Conservation (phyloP, 257 asterid species). For the Solanum bulbocastanum region DNA sequence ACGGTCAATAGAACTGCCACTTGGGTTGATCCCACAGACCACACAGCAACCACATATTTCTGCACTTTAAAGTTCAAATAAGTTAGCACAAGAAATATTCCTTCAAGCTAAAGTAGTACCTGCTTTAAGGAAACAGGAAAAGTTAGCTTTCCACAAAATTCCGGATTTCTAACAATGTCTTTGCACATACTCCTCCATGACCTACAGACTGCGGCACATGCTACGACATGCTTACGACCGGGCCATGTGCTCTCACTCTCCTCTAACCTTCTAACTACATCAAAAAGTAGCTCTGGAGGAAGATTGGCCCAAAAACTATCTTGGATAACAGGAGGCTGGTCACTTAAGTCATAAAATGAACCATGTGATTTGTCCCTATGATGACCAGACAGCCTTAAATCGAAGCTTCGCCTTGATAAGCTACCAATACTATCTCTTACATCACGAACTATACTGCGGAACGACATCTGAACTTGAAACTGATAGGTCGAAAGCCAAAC, state of each 20-base stretch:
- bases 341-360: constrained; percentile 51
- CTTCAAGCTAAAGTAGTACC: constrained; percentile 24
- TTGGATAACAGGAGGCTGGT: constrained; percentile 56
- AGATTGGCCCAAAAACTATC: constrained; percentile 85
- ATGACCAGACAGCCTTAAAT: constrained; percentile 58
- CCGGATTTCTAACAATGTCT: constrained; percentile 76
- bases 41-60: not conserved
- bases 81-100: not conserved
- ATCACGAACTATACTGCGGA: constrained; percentile 85
- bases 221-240: constrained; percentile 73
- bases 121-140: constrained; percentile 90
- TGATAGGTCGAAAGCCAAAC: not conserved
- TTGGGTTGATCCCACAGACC: not conserved
- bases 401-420: constrained; percentile 73
- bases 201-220: constrained; percentile 83
- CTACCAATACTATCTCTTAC: constrained; percentile 85
- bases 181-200: constrained; percentile 88
- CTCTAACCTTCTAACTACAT: constrained; percentile 77
- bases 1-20: not conserved
- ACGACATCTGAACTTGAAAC: constrained; percentile 52
- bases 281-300: constrained; percentile 82
- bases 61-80: not conserved
- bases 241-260: constrained; percentile 97
- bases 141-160: constrained; percentile 73
- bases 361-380: constrained; percentile 67